These are phyloP conservation scores for Aspergillus steynii DNA, from an alignment of 495 filamentous ascomycete genomes.

Conservation along the genomic window DNA sequence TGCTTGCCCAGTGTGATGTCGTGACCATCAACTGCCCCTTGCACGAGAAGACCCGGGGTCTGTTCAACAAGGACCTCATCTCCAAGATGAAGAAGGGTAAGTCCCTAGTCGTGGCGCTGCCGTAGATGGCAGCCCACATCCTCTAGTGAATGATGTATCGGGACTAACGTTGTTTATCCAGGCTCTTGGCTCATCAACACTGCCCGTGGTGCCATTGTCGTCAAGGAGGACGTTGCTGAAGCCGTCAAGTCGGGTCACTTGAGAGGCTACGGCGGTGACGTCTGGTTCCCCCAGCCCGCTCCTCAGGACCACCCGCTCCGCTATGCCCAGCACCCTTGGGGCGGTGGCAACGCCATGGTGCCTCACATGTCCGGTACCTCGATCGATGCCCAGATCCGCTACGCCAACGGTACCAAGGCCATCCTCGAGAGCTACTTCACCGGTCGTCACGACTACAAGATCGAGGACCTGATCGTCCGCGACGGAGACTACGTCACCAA, in stretches of 20 bases:
- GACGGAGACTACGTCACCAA: constrained; percentile 93
- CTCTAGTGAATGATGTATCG: too few species aligned
- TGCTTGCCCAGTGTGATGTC: constrained; percentile 93
- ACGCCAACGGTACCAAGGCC: constrained; percentile 82
- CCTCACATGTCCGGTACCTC: constrained; percentile 98
- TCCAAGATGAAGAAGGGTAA: constrained; percentile 97
- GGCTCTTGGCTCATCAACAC: constrained; percentile 98
- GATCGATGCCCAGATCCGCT: constrained; percentile 94
- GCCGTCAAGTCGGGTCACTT: constrained; percentile 92
- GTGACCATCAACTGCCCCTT: constrained; percentile 99
- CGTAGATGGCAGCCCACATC: too few species aligned
- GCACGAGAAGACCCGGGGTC: constrained; percentile 91
- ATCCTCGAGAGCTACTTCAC: constrained; percentile 91
- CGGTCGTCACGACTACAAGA: constrained; percentile 82
- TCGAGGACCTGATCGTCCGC: constrained; percentile 90
- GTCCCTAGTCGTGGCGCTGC: constrained; percentile 12
- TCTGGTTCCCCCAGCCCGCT: constrained; percentile 92
- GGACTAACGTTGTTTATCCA: constrained; percentile 26
- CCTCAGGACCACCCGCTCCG: constrained; percentile 93
- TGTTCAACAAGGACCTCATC: constrained; percentile 99
- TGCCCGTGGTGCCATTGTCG: constrained; percentile 96
- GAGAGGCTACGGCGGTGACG: constrained; percentile 94
- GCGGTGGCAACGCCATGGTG: constrained; percentile 96
- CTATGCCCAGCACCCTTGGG: constrained; percentile 90
- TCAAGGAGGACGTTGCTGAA: constrained; percentile 97